These are phyloP conservation scores for Sphaerulina musiva DNA, from an alignment of 2,329 filamentous ascomycete genomes.

Conservation along the genomic window DNA sequence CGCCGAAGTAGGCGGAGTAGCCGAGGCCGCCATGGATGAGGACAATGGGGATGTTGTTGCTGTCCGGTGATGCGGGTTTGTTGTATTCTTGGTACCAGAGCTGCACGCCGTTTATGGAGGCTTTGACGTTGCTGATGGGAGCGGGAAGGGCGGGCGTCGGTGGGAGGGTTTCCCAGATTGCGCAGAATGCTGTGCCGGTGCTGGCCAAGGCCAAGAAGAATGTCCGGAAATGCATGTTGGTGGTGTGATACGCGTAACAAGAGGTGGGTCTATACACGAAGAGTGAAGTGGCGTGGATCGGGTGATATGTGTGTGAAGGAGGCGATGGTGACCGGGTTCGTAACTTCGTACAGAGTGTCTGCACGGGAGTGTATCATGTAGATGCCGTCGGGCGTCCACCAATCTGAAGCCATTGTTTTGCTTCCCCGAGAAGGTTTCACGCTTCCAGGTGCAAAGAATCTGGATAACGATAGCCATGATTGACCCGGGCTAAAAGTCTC, in stretches of 20 bases:
- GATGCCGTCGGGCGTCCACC: no score
- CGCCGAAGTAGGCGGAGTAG: conserved; percentile 40
- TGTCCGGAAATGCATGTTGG: conserved; percentile 6
- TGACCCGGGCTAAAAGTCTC: no score
- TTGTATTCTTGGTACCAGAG: conserved; percentile 43
- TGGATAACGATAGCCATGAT: no score
- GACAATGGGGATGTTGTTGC: conserved; percentile 34
- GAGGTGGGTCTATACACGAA: no score
- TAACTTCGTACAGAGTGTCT: neutral
- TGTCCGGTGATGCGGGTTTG: conserved; percentile 19
- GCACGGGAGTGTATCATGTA: no score
- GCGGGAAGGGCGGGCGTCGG: conserved; percentile 36
- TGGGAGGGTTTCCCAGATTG: conserved; percentile 32
- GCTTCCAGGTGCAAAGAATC: no score
- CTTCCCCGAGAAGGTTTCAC: no score
- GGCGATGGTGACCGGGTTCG: neutral
- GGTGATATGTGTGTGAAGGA: neutral
- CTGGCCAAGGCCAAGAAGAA: conserved; percentile 2
- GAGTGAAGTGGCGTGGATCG: neutral
- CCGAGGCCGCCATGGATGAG: conserved; percentile 40
- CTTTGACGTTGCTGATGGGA: conserved; percentile 34
- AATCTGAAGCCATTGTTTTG: no score
- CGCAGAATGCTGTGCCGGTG: conserved; percentile 2
- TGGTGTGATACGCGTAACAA: neutral
- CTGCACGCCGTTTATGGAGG: conserved; percentile 35